phyloP scores from a whole-genome alignment of 805 yeast species.

The Danielozyma ontarioensis region DNA sequence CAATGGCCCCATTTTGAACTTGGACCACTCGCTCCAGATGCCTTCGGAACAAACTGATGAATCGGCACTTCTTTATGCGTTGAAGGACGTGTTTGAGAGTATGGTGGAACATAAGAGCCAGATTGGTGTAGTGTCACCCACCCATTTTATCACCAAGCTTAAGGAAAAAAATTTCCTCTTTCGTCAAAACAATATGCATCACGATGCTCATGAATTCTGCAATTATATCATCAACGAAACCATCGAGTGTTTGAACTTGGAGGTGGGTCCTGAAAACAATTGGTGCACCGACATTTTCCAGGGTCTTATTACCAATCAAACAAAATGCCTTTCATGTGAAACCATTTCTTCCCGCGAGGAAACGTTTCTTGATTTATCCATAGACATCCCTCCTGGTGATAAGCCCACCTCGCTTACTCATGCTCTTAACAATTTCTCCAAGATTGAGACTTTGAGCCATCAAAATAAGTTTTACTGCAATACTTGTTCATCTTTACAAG shows the following conservation, averaged over 20 bases:
- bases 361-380: conserved; percentile 76
- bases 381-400: conserved; percentile 69
- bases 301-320: conserved; percentile 80
- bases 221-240: conserved; percentile 74
- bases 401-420: conserved; percentile 61
- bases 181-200: conserved; percentile 85
- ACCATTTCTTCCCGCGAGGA: conserved; percentile 77
- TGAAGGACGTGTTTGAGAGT: conserved; percentile 82
- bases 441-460: conserved; percentile 78
- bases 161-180: conserved; percentile 82
- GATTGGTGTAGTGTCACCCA: conserved; percentile 84
- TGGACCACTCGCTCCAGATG: conserved; percentile 60
- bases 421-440: conserved; percentile 76
- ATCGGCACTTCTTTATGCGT: conserved; percentile 43
- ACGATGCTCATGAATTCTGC: conserved; percentile 96
- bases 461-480: conserved; percentile 93
- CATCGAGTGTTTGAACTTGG: conserved; percentile 51
- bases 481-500: conserved; percentile 83
- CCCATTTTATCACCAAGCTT: conserved; percentile 63
- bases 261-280: conserved; percentile 26
- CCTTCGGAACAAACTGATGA: conserved; percentile 28
- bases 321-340: conserved; percentile 88
- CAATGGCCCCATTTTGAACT: conserved; percentile 77
- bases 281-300: conserved; percentile 72
- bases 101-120: conserved; percentile 66